Conservation (phyloP, 192 early-diverging fungal genomes). For the Linnemannia hyalina region DNA sequence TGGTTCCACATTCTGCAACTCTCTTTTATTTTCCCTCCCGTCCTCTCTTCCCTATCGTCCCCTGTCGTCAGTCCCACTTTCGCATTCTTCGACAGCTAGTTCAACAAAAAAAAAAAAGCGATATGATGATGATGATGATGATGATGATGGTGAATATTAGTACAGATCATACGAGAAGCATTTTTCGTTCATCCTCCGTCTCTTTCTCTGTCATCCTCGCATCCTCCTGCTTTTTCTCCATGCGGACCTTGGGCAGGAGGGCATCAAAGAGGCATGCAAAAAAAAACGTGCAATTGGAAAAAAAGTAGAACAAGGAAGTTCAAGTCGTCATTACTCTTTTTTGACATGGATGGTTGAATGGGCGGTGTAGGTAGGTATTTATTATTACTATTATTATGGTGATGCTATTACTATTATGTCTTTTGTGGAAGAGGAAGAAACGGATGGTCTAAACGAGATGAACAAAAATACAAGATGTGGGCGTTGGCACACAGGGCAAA, state of each 20-base stretch:
- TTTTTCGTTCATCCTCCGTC: neutral
- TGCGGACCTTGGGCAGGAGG: neutral
- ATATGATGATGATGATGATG: neutral
- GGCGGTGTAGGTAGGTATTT: neutral
- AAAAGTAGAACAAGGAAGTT: no score
- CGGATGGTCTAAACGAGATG: neutral
- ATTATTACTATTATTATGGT: constrained; percentile 3
- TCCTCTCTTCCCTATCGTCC: neutral
- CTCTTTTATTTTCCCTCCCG: neutral
- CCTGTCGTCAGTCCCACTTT: neutral
- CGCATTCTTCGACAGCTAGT: neutral
- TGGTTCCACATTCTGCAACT: neutral
- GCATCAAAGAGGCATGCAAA: neutral
- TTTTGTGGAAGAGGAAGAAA: neutral
- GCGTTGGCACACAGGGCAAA: neutral
- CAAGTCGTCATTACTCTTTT: neutral
- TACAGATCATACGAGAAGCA: neutral
- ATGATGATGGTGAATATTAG: neutral
- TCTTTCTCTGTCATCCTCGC: neutral
- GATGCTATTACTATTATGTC: neutral
- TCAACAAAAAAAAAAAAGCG: neutral
- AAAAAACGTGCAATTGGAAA: neutral
- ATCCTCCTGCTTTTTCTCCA: no score
- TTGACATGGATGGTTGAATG: neutral
- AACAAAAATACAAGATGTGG: neutral